Evolutionary conservation across 768 basidiomycete genomes (phyloP), one percentile per base, ranked within the genome.

Genomic region (Pholiota conissans): DNA sequence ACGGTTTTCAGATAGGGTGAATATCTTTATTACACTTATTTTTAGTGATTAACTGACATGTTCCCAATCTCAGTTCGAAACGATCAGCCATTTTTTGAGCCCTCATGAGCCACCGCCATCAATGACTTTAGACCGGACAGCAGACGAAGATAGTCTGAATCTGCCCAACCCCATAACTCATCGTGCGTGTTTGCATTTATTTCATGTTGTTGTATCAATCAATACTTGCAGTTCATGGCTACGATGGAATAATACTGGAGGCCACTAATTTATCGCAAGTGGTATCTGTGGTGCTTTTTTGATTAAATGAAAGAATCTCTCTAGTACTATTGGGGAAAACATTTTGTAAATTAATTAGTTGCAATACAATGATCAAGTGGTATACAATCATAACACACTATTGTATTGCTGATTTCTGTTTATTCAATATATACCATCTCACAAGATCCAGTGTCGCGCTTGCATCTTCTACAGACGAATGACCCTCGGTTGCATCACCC

Each of bases 401-500:
- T 34, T 62, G 65, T 18, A 57, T 57, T 22, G 65, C 60, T 32
- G 68, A 62, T 54, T 77, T 82, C 54, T 76, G 68, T 61, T 79
- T 84, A 61, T 92, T 86, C 61, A 88, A 69, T 49, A 95, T 74
- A 71, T 87, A 84, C 87, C 89, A 94, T 59, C 88, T 81, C 20
- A 98, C 87, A 18, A 96, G 83, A 65, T 98, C 90, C 37, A 98
- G 78, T 1, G 96, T 93, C 1, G 93, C 91, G 22, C 84, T 72
- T 0, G 94, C 93, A 73, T 98, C 96, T 71, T 95, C 95, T 0
- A 91, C 77, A 0, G 93, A 94, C 49, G 90, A 93, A 75, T 98
- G 96, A 2, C 95, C 95, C 6, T 79, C 77, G 11, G 82, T 79
- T 6, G 83, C 84, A 28, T 81, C 90, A 24, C 90, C 90, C 10